Conservation (phyloP, 2,329 filamentous ascomycete genomes). For the Myriosclerotinia scirpicola region DNA sequence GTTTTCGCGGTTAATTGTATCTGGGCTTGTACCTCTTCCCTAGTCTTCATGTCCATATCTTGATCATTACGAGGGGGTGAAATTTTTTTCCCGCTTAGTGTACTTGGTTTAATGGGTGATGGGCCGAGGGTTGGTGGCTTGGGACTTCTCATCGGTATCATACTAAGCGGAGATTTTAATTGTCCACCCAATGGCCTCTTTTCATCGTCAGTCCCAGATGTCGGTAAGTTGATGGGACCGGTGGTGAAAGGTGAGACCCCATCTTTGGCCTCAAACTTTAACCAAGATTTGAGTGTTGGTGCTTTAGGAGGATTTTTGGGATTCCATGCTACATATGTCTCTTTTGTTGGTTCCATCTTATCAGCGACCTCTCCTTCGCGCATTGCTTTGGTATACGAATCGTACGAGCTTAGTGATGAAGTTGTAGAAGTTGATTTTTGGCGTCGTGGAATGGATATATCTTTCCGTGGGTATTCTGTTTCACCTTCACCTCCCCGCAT, state of each 20-base stretch:
- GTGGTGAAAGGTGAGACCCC: slow-evolving; percentile 30
- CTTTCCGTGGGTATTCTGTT: not conserved
- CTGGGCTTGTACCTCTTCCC: not conserved
- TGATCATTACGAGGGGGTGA: not conserved
- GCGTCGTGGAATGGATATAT: not conserved
- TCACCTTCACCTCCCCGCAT: not conserved
- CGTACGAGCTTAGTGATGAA: not conserved
- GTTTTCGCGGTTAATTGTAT: not conserved
- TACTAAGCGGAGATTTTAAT: slow-evolving; percentile 31
- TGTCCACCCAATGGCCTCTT: slow-evolving; percentile 30
- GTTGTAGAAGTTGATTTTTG: not conserved
- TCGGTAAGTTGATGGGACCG: slow-evolving; percentile 32
- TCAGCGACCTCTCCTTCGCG: not conserved
- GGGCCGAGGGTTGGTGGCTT: not conserved
- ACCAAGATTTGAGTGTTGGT: slow-evolving; percentile 34
- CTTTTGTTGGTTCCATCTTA: slow-evolving; percentile 24
- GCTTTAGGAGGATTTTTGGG: slow-evolving; percentile 33
- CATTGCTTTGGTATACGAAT: not conserved
- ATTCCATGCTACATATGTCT: slow-evolving; percentile 35
- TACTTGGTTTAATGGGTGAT: not conserved
- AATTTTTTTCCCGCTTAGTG: slow-evolving; percentile 1
- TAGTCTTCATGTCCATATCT: not conserved
- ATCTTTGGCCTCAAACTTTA: slow-evolving; percentile 31
- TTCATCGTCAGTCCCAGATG: slow-evolving; percentile 26
- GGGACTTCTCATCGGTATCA: no score